Conservation (phyloP, 495 filamentous ascomycete species). For the Melanomma pulvis-pyrius region DNA sequence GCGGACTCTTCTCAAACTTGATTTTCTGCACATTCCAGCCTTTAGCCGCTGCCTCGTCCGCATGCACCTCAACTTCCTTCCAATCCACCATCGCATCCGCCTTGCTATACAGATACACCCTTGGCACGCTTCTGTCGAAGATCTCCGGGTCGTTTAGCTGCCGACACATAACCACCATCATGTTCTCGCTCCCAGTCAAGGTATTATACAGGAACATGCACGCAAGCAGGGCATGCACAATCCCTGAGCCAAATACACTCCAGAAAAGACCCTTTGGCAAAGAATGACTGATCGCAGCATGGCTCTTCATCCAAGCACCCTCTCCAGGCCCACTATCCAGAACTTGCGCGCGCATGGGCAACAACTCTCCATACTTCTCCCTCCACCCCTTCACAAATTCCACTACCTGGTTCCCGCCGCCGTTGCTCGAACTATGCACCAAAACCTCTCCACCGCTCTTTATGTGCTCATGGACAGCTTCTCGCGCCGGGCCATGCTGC, state of each 20-base stretch:
- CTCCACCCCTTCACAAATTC: slow-evolving; percentile 23
- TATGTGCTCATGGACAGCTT: slow-evolving; percentile 16
- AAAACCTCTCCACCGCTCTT: slow-evolving; percentile 21
- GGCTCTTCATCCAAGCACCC: slow-evolving; percentile 5
- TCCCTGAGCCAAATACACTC: slow-evolving; percentile 1
- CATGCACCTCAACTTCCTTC: slow-evolving; percentile 41
- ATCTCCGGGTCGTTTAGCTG: slow-evolving; percentile 29
- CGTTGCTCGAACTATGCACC: slow-evolving; percentile 38
- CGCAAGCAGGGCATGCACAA: slow-evolving; percentile 14
- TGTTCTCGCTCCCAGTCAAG: slow-evolving; percentile 12
- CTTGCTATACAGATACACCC: slow-evolving; percentile 40
- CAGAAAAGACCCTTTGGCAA: slow-evolving; percentile 16
- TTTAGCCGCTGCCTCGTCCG: slow-evolving; percentile 28
- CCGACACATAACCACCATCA: slow-evolving; percentile 7
- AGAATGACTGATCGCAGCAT: slow-evolving; percentile 18
- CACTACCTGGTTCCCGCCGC: slow-evolving; percentile 27
- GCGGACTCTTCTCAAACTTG: slow-evolving; percentile 34
- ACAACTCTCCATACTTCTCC: neutral
- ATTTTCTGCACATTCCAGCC: slow-evolving; percentile 32
- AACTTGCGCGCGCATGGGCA: slow-evolving; percentile 32
- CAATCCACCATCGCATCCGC: slow-evolving; percentile 36
- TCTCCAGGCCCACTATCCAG: slow-evolving; percentile 36
- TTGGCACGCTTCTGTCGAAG: slow-evolving; percentile 18
- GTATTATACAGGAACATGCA: neutral
- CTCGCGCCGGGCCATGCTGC: slow-evolving; percentile 14